phyloP scores from a whole-genome alignment of 768 basidiomycete genomes.

The Leccinum broughii region DNA sequence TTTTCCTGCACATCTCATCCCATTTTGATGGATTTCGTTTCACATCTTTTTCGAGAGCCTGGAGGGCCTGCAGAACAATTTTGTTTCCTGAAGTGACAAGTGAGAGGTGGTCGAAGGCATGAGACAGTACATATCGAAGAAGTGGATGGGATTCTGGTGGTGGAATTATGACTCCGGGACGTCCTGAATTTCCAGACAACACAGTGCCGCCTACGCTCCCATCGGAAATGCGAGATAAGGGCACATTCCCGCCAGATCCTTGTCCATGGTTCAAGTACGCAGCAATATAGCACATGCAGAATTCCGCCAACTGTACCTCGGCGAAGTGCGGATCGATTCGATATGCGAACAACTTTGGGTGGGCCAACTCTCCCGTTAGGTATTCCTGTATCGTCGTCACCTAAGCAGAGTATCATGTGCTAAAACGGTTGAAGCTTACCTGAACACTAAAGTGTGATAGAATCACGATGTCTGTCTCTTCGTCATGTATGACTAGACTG shows the following conservation, averaged over 20 bases:
- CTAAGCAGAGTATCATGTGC: not conserved
- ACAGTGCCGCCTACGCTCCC: not conserved
- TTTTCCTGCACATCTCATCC: not conserved
- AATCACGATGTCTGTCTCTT: not conserved
- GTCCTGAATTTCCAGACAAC: not conserved
- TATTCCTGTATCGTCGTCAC: not conserved
- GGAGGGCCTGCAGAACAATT: not conserved
- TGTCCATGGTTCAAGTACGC: not conserved
- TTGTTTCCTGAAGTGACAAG: not conserved
- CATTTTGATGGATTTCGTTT: conserved; percentile 1
- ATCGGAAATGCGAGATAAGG: not conserved
- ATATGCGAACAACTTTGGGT: not conserved
- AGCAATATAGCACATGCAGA: conserved; percentile 12
- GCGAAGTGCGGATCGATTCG: not conserved
- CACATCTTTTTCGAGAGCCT: not conserved
- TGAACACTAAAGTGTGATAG: conserved; percentile 11
- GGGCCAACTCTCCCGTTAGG: not conserved
- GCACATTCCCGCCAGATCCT: not conserved
- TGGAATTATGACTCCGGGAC: not conserved
- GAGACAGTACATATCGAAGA: conserved; percentile 2
- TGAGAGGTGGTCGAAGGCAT: conserved; percentile 7
- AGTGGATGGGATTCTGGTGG: not conserved
- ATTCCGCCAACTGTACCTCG: not conserved
- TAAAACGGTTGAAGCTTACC: conserved; percentile 1
- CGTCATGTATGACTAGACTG: not conserved